Evolutionary conservation across 192 early-diverging fungal species (phyloP).

Genomic region (Coemansia furcata): DNA sequence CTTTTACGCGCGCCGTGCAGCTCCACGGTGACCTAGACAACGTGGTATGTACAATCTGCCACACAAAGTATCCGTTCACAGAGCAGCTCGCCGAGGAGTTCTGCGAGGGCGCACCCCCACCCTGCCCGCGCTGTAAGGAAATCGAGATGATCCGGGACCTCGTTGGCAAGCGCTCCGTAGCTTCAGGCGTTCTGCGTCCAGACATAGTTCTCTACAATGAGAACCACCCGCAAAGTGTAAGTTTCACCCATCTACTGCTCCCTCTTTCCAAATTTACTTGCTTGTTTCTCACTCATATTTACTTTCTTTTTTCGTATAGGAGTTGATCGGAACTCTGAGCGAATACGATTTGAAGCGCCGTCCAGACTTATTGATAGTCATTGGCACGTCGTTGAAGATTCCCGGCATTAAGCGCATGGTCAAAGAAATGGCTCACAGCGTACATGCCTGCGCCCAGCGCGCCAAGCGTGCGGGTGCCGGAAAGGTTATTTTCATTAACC

Average conservation of each 20-base stretch:
- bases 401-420: conserved; percentile 56
- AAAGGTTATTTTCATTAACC: conserved; percentile 49
- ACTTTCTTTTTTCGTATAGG: conserved; percentile 15
- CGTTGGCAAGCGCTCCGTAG: conserved; percentile 72
- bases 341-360: conserved; percentile 48
- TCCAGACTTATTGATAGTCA: conserved; percentile 55
- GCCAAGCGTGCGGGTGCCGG: conserved; percentile 43
- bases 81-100: conserved; percentile 61
- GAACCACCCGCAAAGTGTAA: conserved; percentile 46
- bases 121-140: conserved; percentile 56
- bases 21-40: conserved; percentile 88
- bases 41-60: conserved; percentile 86
- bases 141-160: conserved; percentile 38
- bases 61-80: conserved; percentile 64
- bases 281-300: not conserved
- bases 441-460: conserved; percentile 29
- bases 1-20: conserved; percentile 73
- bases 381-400: conserved; percentile 56
- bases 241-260: not conserved
- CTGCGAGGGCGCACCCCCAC: conserved; percentile 70
- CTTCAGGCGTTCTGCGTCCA: conserved; percentile 80
- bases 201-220: conserved; percentile 97
- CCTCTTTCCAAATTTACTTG: not conserved
- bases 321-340: conserved; percentile 45
- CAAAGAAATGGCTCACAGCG: conserved; percentile 49